Evolutionary conservation across 192 early-diverging fungal species (phyloP), one percentile per base, ranked within the genome.

Genomic region (Diversispora epigaea): DNA sequence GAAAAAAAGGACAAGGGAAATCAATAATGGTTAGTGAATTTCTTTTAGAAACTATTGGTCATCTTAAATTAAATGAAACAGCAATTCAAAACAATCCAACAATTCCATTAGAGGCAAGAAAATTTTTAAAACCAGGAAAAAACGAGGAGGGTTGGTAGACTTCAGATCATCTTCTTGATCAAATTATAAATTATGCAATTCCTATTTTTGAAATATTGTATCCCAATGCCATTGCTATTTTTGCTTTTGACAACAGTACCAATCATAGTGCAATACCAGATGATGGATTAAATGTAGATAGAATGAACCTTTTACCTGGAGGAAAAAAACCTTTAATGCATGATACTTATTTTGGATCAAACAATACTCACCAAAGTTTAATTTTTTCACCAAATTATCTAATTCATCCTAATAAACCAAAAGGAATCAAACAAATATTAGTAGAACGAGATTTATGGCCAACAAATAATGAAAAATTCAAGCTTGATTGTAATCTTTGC

Each of bases 281-380:
- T 15, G 58, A 81, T 76, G 63, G 52, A 41, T 57, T 77, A 11
- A 68, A 77, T 45, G 73, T 52, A 5, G 21, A 21, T 11, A 71
- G 47, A 40, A 78, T 81, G 68, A 81, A 32, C 25, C 25, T 32
- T 32, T 32, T 32, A 32, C 25, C 25, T 32, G 2, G 25, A 32
- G 25, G 25, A 32, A 32, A 32, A 32, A 32, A 2, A 32, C 25
- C 25, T 32, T 32, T 32, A 32, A 32, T 32, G 25, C 25, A 32
- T 32, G 25, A 32, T 32, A 32, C 25, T 32, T 32, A 32, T 32
- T 32, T 32, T 32, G 25, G 25, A 32, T 32, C 25, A 32, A 32
- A 32, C 25, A 32, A 32, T 2, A 32, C 25, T 32, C 2, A 32
- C 2, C 0, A 32, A 32, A 32, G 25, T 32, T 32, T 32, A 32